Conservation (phyloP, 139 green algal species). For the Spirogloea muscicola region DNA sequence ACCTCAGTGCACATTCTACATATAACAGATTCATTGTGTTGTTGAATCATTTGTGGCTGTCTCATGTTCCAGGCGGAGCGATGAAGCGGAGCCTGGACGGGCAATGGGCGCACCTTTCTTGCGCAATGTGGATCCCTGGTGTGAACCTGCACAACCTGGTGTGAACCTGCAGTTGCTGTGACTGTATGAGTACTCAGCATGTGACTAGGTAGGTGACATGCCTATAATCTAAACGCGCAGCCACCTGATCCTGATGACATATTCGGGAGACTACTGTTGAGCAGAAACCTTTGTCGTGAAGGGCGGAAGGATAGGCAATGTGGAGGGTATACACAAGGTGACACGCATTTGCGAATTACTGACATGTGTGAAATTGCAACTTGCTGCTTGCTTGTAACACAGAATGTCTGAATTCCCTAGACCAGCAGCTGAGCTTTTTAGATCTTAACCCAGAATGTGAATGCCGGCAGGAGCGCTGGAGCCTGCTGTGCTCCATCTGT, state of each 20-base stretch:
- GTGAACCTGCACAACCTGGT: no score
- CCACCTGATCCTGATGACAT: neutral
- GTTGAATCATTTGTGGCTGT: no score
- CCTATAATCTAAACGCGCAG: neutral
- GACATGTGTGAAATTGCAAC: no score
- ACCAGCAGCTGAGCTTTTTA: neutral
- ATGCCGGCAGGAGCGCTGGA: constrained; percentile 28
- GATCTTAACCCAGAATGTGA: neutral
- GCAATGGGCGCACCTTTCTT: constrained; percentile 38
- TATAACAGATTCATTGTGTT: neutral
- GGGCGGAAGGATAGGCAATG: neutral
- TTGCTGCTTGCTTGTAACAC: neutral
- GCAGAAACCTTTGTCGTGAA: constrained; percentile 23
- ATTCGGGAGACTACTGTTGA: no score
- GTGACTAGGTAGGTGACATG: no score
- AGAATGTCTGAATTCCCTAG: neutral
- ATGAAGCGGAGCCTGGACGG: constrained; percentile 40
- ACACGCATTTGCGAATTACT: no score
- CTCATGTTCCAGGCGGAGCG: constrained; percentile 33
- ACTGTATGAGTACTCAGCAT: no score
- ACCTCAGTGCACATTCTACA: neutral
- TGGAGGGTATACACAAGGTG: constrained; percentile 19
- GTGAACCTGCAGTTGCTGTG: no score
- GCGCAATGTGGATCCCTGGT: constrained; percentile 45
- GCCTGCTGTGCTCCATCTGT: constrained; percentile 66